Evolutionary conservation across 2,329 filamentous ascomycete genomes (phyloP), one percentile per base, ranked within the genome.

Genomic region (Cladosporium oxysporum): DNA sequence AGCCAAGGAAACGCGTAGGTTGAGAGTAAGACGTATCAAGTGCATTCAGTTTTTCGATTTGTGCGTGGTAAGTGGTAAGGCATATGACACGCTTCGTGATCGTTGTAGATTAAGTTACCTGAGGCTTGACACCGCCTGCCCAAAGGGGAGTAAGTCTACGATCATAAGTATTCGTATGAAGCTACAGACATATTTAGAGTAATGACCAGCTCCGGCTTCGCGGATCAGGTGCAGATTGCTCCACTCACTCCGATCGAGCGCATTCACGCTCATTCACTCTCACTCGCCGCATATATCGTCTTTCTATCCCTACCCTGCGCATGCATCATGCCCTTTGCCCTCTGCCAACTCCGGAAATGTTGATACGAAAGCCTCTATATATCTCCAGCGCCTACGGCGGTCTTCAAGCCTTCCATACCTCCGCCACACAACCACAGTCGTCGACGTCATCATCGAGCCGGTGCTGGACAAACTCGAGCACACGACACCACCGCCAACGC

Each of bases 401-500:
- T 66, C 26, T 63, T 28, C 68, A 71, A 29, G 66, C 63, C 33
- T 31, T 65, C 16, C 52, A 55, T 18, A 55, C 52, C 21, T 53
- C 49, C 31, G 66, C 67, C 21, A 50, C 68, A 47, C 59, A 68
- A 31, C 71, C 70, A 69, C 67, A 71, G 62, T 76, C 77, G 64
- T 73, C 73, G 72, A 76, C 78, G 78, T 82, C 80, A 82, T 81
- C 77, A 75, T 81, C 77, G 74, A 75, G 70, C 67, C 74, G 72
- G 70, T 68, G 67, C 58, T 59, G 57, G 57, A 76, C 72, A 69
- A 73, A 73, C 69, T 66, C 58, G 63, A 67, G 71, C 72, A 75
- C 76, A 69, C 76, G 71, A 72, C 72, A 69, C 18, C 50, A 71
- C 35, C 50, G 70, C 33, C 67, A 67, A 68, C 64, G 70, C 33